These are phyloP conservation scores for Cicer arietinum DNA, from an alignment of 306 rosid species.

Conservation along the genomic window DNA sequence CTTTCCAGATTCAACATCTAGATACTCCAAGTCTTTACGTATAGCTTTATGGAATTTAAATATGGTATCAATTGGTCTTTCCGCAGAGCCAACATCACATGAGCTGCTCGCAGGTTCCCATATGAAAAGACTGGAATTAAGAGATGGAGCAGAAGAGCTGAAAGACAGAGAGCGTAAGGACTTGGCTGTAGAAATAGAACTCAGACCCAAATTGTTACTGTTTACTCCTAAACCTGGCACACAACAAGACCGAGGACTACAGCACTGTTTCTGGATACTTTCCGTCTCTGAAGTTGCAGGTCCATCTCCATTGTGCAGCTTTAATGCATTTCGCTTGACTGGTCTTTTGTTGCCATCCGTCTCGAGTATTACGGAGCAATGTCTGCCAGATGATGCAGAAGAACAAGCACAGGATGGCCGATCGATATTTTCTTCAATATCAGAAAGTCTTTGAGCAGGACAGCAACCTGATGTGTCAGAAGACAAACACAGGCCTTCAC, in stretches of 20 bases:
- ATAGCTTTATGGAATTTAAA: constrained; percentile 98
- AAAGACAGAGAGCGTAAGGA: constrained; percentile 90
- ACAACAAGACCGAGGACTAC: constrained; percentile 68
- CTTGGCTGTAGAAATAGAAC: constrained; percentile 74
- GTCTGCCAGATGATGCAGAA: constrained; percentile 60
- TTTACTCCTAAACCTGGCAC: constrained; percentile 97
- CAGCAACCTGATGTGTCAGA: constrained; percentile 72
- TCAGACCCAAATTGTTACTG: constrained; percentile 76
- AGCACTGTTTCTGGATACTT: constrained; percentile 61
- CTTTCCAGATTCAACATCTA: constrained; percentile 98
- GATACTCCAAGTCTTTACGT: constrained; percentile 95
- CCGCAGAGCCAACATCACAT: constrained; percentile 66
- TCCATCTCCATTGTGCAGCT: constrained; percentile 54
- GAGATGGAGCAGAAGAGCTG: constrained; percentile 91
- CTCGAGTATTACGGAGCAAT: constrained; percentile 58
- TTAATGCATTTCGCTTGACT: constrained; percentile 55
- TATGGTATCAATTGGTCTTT: constrained; percentile 94
- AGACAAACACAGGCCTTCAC: constrained; percentile 80
- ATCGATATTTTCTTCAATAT: constrained; percentile 70
- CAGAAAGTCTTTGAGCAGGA: constrained; percentile 72
- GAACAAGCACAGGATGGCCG: constrained; percentile 62
- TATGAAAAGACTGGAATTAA: constrained; percentile 85
- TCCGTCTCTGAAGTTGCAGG: constrained; percentile 50
- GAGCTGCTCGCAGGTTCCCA: constrained; percentile 84
- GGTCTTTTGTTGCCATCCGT: constrained; percentile 61